phyloP scores from a whole-genome alignment of 345 rosid genomes.

The Populus davidiana region DNA sequence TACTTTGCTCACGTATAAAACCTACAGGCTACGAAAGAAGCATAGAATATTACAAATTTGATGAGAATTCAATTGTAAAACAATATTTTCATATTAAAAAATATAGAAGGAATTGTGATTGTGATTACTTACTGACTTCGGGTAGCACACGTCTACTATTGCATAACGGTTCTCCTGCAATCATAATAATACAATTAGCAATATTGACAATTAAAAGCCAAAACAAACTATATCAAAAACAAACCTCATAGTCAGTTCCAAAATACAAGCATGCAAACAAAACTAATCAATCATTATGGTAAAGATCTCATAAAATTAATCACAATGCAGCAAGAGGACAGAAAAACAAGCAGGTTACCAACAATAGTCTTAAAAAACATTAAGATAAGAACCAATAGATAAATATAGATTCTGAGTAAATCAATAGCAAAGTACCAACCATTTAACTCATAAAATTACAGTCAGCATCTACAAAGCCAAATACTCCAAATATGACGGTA shows the following conservation, averaged over 20 bases:
- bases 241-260: neutral
- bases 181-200: neutral
- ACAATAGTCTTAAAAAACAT: too few species aligned
- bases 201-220: neutral
- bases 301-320: too few species aligned
- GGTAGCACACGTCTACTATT: slow-evolving; percentile 81
- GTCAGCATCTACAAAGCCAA: neutral
- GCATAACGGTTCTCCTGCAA: slow-evolving; percentile 91
- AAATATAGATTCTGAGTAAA: too few species aligned
- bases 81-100: neutral
- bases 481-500: neutral
- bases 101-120: neutral
- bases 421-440: too few species aligned
- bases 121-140: slow-evolving; percentile 57
- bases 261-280: neutral
- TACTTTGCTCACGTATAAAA: slow-evolving; percentile 80
- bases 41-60: neutral
- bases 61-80: slow-evolving; percentile 12
- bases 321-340: too few species aligned
- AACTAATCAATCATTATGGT: neutral
- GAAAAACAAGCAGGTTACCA: too few species aligned
- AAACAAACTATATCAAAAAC: slow-evolving; percentile 1
- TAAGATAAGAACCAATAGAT: too few species aligned
- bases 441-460: neutral
- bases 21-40: slow-evolving; percentile 72